A percentile compares a stretch with the other conserved stretches of the same genome.
Evolutionary conservation across 352 stramenopile genomes (phyloP).

Genomic region (Globisporangium sylvaticum): DNA sequence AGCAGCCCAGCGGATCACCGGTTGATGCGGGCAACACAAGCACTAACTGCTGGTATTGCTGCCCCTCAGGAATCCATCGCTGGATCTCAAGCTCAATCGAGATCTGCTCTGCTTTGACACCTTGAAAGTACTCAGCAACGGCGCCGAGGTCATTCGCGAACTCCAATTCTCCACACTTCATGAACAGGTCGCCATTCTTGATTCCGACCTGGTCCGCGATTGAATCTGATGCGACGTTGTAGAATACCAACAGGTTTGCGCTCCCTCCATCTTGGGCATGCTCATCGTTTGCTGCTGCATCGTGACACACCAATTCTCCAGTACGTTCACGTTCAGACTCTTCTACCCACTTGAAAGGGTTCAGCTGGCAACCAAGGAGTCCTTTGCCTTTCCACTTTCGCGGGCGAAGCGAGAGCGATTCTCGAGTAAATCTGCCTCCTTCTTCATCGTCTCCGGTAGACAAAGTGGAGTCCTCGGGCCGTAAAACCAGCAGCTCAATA

Average conservation of each 20-base stretch:
- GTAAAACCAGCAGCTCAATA: conserved; percentile 37
- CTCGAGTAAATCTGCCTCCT: background rate
- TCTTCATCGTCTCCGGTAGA: background rate
- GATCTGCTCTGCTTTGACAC: conserved; percentile 6
- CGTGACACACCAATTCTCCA: background rate
- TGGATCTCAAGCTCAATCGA: conserved; percentile 34
- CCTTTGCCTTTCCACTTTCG: conserved; percentile 66
- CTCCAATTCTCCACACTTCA: conserved; percentile 30
- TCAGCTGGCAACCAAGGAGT: conserved; percentile 56
- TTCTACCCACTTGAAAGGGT: conserved; percentile 50
- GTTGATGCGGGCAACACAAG: conserved; percentile 15
- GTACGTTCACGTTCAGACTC: background rate
- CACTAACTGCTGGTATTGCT: conserved; percentile 37
- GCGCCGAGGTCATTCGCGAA: conserved; percentile 11
- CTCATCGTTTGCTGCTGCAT: background rate
- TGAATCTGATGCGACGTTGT: conserved; percentile 28
- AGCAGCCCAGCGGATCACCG: conserved; percentile 31
- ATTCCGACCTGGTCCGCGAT: conserved; percentile 33
- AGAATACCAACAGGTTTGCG: conserved; percentile 31
- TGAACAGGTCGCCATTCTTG: conserved; percentile 43
- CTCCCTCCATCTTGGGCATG: background rate
- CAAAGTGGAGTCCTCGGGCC: conserved; percentile 3
- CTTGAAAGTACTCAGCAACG: conserved; percentile 20
- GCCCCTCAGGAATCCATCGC: conserved; percentile 37
- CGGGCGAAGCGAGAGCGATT: conserved; percentile 20